A percentile compares a stretch with the other conserved stretches of the same genome.
Evolutionary conservation across 106 monocot genomes (phyloP).

Genomic region (Cymbidium sinense): DNA sequence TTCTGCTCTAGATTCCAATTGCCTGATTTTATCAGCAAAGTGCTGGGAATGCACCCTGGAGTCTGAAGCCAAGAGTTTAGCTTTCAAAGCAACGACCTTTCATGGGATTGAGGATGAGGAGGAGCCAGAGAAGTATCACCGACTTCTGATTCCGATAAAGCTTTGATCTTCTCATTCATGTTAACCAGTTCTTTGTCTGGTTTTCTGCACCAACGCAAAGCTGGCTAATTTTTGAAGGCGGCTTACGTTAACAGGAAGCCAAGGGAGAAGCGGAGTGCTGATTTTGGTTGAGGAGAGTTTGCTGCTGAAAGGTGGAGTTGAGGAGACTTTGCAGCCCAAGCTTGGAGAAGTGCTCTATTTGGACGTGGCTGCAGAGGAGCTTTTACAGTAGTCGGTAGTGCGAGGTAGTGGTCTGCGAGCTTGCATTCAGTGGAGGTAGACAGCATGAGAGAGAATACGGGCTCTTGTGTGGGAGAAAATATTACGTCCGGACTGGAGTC

Average conservation of each 20-base stretch:
- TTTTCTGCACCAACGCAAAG: not conserved
- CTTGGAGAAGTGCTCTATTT: too few species aligned
- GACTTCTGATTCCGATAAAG: conserved; percentile 3
- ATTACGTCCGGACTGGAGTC: too few species aligned
- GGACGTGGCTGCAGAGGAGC: too few species aligned
- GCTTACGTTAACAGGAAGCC: conserved; percentile 39
- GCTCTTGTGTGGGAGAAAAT: too few species aligned
- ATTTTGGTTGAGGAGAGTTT: too few species aligned
- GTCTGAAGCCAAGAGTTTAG: conserved; percentile 18
- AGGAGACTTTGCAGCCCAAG: too few species aligned
- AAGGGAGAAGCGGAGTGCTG: conserved; percentile 37
- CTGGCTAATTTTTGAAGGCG: not conserved
- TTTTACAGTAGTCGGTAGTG: too few species aligned
- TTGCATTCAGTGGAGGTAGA: too few species aligned
- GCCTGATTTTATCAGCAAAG: conserved; percentile 33
- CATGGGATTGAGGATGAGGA: conserved; percentile 19
- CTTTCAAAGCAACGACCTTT: conserved; percentile 32
- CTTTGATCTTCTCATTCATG: conserved; percentile 1
- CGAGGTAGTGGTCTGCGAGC: too few species aligned
- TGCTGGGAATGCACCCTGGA: conserved; percentile 20
- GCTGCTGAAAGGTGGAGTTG: too few species aligned
- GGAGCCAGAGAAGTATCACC: conserved; percentile 11
- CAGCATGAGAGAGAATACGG: too few species aligned
- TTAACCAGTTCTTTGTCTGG: not conserved
- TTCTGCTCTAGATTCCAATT: conserved; percentile 20